Percentiles rank a stretch among this genome's conserved stretches.
Evolutionary conservation across 345 rosid species (phyloP).

Genomic region (Aquilaria malaccensis): DNA sequence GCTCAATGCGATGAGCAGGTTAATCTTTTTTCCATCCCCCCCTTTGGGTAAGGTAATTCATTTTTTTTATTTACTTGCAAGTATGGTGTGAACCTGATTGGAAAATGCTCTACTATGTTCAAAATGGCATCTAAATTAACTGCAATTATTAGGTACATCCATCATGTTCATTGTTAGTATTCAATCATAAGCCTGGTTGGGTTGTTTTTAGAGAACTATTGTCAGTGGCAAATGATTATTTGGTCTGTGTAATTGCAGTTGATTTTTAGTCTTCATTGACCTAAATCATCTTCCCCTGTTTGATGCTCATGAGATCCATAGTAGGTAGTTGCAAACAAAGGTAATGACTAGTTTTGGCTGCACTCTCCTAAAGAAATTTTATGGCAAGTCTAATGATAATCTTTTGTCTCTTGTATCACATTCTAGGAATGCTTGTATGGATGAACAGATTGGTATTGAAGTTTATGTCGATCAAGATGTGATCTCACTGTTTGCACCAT

Average conservation of each 20-base stretch:
- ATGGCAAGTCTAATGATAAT: slow-evolving; percentile 52
- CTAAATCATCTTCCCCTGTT: slow-evolving; percentile 59
- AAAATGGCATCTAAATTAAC: no score
- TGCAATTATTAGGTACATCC: slow-evolving; percentile 47
- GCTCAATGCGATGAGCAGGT: no score
- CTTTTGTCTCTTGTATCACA: slow-evolving; percentile 47
- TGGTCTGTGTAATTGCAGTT: slow-evolving; percentile 73
- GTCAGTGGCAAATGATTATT: slow-evolving; percentile 41
- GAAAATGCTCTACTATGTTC: no score
- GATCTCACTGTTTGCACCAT: slow-evolving; percentile 49
- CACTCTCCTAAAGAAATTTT: slow-evolving; percentile 49
- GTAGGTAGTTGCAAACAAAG: slow-evolving; percentile 39
- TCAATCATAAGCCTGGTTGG: slow-evolving; percentile 68
- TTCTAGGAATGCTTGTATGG: slow-evolving; percentile 35
- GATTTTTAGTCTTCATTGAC: slow-evolving; percentile 52
- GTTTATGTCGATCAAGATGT: slow-evolving; percentile 50
- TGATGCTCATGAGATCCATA: slow-evolving; percentile 40
- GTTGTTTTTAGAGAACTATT: slow-evolving; percentile 75
- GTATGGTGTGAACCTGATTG: no score
- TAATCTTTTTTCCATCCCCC: no score
- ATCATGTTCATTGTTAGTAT: slow-evolving; percentile 65
- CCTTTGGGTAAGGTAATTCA: no score
- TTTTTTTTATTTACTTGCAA: no score
- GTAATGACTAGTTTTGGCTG: slow-evolving; percentile 50
- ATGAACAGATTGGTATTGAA: slow-evolving; percentile 51